Evolutionary conservation across 1,284 basidiomycete genomes (phyloP).

Genomic region (Papiliotrema flavescens): DNA sequence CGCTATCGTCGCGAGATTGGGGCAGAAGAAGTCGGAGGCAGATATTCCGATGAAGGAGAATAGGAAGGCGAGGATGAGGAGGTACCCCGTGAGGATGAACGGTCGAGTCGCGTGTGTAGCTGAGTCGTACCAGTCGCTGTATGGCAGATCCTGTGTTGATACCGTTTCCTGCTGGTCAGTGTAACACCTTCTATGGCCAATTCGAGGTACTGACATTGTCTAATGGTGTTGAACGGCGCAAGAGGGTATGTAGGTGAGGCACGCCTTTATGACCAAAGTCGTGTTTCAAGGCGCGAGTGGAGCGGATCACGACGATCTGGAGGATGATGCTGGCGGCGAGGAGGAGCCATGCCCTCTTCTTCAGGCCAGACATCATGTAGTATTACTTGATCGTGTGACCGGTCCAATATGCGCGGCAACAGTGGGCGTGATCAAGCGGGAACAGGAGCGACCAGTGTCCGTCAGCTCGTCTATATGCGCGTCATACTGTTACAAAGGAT

Average conservation of each 20-base stretch:
- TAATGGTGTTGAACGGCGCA: no score
- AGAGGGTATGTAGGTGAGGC: no score
- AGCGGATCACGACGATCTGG: slow-evolving; percentile 23
- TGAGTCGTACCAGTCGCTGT: slow-evolving; percentile 28
- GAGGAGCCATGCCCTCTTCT: slow-evolving; percentile 24
- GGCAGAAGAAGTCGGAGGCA: slow-evolving; percentile 92
- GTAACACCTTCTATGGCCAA: no score
- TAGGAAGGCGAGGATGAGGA: slow-evolving; percentile 54
- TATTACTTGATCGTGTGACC: neutral
- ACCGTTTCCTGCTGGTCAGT: no score
- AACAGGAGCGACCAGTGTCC: no score
- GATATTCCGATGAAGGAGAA: slow-evolving; percentile 75
- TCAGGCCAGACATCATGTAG: slow-evolving; percentile 1
- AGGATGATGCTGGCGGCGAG: slow-evolving; percentile 27
- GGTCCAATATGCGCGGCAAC: no score
- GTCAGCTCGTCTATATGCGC: no score
- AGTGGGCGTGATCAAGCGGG: no score
- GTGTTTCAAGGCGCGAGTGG: slow-evolving; percentile 9
- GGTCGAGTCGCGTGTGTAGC: slow-evolving; percentile 21
- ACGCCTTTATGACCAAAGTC: slow-evolving; percentile 1
- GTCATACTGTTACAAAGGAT: no score
- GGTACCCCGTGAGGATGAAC: slow-evolving; percentile 31
- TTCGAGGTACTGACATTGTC: no score
- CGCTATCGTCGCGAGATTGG: slow-evolving; percentile 83
- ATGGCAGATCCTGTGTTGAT: slow-evolving; percentile 20